Base-by-base conservation (phyloP, 306 rosid species). In the Vigna hirtella region DNA sequence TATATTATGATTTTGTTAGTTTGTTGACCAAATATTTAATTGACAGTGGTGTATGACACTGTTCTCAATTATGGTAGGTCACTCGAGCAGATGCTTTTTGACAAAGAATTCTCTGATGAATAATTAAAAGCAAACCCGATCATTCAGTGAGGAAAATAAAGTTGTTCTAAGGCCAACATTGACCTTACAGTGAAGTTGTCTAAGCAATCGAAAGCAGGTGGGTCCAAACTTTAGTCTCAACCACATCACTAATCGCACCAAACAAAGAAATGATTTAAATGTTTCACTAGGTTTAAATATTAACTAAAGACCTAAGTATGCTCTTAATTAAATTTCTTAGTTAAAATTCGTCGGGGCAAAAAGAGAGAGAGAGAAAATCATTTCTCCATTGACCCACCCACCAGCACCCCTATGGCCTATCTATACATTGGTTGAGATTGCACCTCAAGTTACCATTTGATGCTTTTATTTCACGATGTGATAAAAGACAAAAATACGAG, bases 81-180 rank as follows among this genome's bases (percentile, higher is more conserved):
- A 87, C 83, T 61, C 53, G 53, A 85, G 83, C 53, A 77, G 80
- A 72, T 83, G 30, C 82, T 69, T 91, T 88, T 80, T 87, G 92
- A 88, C 90, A 87, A 85, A 85, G 81, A 72, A 79, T 72, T 48
- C 82, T 70, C 64, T 65, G 13, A 74, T 61, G 72, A 84, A 84
- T 83, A 72, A 86, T 75, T 62, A 85, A 79, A 62, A 73, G 85
- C 78, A 79, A 76, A 88, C 74, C 79, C 48, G 24, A 70, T 57
- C 81, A 76, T 70, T 86, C 72, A 84, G 85, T 81, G 88, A 72
- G 55, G 66, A 82, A 77, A 85, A 87, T 85, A 88, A 90, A 90
- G 85, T 55, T 83, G 83, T 65, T 76, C 53, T 71, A 76, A 79
- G 86, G 87, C 83, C 77, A 82, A 83, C 83, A 85, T 80, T 83